Percentiles rank a stretch among this genome's conserved stretches.
phyloP scores from a whole-genome alignment of 371 early-diverging fungal species.

The Umbelopsis sp. region DNA sequence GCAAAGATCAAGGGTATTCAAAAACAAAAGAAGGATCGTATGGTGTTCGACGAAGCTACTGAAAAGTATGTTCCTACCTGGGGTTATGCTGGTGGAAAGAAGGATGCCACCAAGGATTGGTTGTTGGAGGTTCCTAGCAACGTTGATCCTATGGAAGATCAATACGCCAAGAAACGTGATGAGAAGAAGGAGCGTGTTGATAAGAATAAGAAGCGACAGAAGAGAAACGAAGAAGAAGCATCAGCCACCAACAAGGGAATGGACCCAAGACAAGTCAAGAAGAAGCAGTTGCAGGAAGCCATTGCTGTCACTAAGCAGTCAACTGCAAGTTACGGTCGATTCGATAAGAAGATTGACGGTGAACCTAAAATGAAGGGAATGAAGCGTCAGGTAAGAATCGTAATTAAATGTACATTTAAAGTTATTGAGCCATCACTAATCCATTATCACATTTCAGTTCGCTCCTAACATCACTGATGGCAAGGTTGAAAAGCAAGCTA shows the following conservation, averaged over 20 bases:
- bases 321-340: conserved; percentile 91
- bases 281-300: conserved; percentile 69
- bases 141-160: conserved; percentile 86
- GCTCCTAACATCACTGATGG: conserved; percentile 57
- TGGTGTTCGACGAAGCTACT: conserved; percentile 88
- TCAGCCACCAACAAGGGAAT: conserved; percentile 56
- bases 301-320: conserved; percentile 72
- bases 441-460: conserved; percentile 42
- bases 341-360: conserved; percentile 79
- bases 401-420: not conserved
- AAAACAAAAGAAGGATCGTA: conserved; percentile 82
- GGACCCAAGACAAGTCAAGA: conserved; percentile 57
- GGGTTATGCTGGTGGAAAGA: conserved; percentile 86
- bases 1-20: conserved; percentile 97
- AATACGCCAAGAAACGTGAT: conserved; percentile 71
- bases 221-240: conserved; percentile 84
- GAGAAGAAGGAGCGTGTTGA: conserved; percentile 88
- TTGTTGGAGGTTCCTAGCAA: conserved; percentile 87
- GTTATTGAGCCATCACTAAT: not conserved
- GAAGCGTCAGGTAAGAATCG: conserved; percentile 63
- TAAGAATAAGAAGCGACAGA: conserved; percentile 84
- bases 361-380: conserved; percentile 82
- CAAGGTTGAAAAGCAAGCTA: conserved; percentile 64
- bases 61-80: conserved; percentile 90
- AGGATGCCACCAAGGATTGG: conserved; percentile 81